These are phyloP conservation scores for Anthoceros angustus DNA, from an alignment of 225 moss, liverwort and hornwort species.

Conservation along the genomic window DNA sequence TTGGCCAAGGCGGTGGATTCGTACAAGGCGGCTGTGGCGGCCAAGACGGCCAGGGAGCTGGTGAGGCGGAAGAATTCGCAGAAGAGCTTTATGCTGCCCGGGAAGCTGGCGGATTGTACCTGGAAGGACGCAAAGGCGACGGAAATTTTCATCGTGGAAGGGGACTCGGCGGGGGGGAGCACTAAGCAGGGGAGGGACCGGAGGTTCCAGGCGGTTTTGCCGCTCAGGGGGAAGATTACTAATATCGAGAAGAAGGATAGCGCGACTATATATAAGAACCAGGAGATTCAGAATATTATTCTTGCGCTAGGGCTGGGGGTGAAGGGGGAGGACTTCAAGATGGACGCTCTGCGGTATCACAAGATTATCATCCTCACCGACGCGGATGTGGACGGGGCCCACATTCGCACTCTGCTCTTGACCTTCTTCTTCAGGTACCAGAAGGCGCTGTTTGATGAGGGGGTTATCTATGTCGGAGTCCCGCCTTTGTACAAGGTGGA, in stretches of 20 bases:
- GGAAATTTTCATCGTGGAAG: conserved; percentile 96
- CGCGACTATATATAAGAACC: conserved; percentile 87
- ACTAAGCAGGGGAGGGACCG: conserved; percentile 97
- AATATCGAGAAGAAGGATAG: conserved; percentile 94
- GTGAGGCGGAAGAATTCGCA: conserved; percentile 91
- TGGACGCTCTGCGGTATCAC: conserved; percentile 78
- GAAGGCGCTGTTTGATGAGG: conserved; percentile 80
- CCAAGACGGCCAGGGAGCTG: conserved; percentile 96
- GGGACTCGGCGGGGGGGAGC: conserved; percentile 96
- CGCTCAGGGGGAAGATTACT: conserved; percentile 79
- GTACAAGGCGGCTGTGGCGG: conserved; percentile 93
- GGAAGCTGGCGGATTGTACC: conserved; percentile 95
- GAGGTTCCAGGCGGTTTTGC: conserved; percentile 77
- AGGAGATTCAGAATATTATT: conserved; percentile 95
- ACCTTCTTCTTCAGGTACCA: conserved; percentile 95
- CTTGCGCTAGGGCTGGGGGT: conserved; percentile 96
- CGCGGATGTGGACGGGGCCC: conserved; percentile 98
- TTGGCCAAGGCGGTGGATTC: conserved; percentile 90
- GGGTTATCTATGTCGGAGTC: conserved; percentile 84
- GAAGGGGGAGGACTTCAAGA: conserved; percentile 94
- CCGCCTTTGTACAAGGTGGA: conserved; percentile 97
- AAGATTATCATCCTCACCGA: conserved; percentile 96
- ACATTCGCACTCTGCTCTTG: conserved; percentile 88
- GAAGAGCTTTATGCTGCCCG: conserved; percentile 95
- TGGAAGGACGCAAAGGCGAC: conserved; percentile 59